Conservation (phyloP, 2,329 filamentous ascomycete genomes). For the Chlorencoelia australis region DNA sequence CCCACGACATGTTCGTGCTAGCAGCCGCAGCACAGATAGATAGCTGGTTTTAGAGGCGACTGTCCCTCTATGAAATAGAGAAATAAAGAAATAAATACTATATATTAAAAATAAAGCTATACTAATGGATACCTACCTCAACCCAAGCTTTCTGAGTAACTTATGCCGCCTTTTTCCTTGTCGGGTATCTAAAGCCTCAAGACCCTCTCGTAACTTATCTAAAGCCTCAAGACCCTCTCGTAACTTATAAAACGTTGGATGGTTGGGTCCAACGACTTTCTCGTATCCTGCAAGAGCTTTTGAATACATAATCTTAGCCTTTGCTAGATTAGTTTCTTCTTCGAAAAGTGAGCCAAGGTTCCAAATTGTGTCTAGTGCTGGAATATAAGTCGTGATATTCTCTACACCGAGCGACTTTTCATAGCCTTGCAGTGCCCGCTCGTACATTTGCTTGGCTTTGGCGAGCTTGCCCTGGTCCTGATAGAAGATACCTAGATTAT, state of each 20-base stretch:
- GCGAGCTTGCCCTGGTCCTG: constrained; percentile 12
- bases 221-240: not conserved
- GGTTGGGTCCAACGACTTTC: not conserved
- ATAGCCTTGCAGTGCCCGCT: constrained; percentile 11
- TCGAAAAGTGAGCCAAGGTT: constrained; percentile 12
- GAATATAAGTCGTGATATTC: constrained; percentile 12
- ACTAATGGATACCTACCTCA: not conserved
- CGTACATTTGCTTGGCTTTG: constrained; percentile 4
- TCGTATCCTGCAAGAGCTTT: constrained; percentile 1
- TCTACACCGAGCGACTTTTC: constrained; percentile 21
- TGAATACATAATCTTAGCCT: constrained; percentile 1
- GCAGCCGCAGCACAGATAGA: too few species aligned
- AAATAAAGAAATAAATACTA: not conserved
- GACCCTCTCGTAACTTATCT: not conserved
- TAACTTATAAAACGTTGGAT: not conserved
- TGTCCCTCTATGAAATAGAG: not conserved
- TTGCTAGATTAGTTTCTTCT: not conserved
- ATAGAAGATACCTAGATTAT: constrained; percentile 19
- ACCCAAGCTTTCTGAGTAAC: not conserved
- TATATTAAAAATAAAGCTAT: not conserved
- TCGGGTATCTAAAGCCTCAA: not conserved
- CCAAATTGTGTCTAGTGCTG: constrained; percentile 6
- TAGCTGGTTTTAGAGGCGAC: too few species aligned
- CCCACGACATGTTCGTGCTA: too few species aligned
- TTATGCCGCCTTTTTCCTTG: not conserved